A percentile compares a stretch with the other conserved stretches of the same genome.
Conservation (phyloP, 768 basidiomycete species). For the Boletus bicolor region DNA sequence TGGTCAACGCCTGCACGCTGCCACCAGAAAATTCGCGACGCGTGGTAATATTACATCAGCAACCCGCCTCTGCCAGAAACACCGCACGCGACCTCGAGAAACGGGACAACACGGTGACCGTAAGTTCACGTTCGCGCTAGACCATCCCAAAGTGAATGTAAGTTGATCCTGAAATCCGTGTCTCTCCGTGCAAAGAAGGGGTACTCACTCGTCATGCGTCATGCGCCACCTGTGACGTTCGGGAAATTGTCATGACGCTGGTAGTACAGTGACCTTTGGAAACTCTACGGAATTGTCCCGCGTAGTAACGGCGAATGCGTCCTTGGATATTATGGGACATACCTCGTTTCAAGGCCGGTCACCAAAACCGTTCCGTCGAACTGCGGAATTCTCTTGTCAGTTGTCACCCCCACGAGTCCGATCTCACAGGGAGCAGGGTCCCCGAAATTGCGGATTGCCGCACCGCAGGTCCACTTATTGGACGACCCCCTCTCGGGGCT, state of each 20-base stretch:
- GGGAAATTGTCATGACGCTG: background rate
- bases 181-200: background rate
- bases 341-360: background rate
- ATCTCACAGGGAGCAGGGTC: background rate
- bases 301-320: background rate
- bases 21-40: constrained; percentile 30
- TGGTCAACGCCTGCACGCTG: constrained; percentile 23
- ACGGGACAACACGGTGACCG: background rate
- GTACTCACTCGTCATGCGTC: background rate
- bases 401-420: background rate
- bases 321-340: background rate
- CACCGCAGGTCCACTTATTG: background rate
- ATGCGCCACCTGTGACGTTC: background rate
- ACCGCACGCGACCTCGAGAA: background rate
- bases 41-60: constrained; percentile 36
- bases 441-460: background rate
- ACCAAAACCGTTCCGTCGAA: too few species aligned
- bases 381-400: background rate
- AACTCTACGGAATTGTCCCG: background rate
- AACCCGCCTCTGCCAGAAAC: background rate
- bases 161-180: background rate
- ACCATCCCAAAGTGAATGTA: background rate
- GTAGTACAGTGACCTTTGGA: background rate
- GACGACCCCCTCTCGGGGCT: background rate
- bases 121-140: background rate